These are phyloP conservation scores for Suhomyces maxii DNA, from an alignment of 1,139 yeast species.

Conservation along the genomic window DNA sequence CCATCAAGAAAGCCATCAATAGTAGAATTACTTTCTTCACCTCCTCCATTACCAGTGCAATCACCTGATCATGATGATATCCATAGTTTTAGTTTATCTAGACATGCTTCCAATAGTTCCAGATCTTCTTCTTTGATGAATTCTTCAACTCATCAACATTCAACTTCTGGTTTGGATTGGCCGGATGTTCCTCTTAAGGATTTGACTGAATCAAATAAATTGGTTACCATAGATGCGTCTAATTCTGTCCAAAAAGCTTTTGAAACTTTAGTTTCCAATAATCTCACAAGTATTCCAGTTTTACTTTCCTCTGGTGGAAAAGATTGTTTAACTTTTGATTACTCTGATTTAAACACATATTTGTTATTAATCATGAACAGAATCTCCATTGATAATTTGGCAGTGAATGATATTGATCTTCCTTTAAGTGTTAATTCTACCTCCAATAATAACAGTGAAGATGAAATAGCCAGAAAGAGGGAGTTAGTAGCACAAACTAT, in stretches of 20 bases:
- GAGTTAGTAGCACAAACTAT: constrained; percentile 34
- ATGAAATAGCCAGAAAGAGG: constrained; percentile 19
- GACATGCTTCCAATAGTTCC: constrained; percentile 44
- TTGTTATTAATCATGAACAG: constrained; percentile 72
- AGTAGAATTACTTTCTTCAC: constrained; percentile 79
- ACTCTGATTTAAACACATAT: constrained; percentile 86
- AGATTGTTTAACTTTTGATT: constrained; percentile 82
- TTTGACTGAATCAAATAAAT: constrained; percentile 74
- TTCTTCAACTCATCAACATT: constrained; percentile 11
- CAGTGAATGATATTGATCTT: constrained; percentile 13
- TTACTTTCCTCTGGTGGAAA: constrained; percentile 37
- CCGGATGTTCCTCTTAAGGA: constrained; percentile 68
- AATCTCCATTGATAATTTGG: constrained; percentile 43
- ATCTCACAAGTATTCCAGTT: constrained; percentile 85
- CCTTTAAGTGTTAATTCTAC: constrained; percentile 8
- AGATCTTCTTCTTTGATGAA: constrained; percentile 22
- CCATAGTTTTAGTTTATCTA: constrained; percentile 42
- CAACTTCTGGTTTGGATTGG: constrained; percentile 57
- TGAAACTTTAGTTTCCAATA: constrained; percentile 67
- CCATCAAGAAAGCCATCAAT: constrained; percentile 67
- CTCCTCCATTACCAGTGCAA: constrained; percentile 60
- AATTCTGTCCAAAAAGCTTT: constrained; percentile 85
- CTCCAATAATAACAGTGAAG: constrained; percentile 10
- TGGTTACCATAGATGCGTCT: constrained; percentile 61
- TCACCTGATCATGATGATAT: constrained; percentile 32